These are phyloP conservation scores for Narthecium ossifragum DNA, from an alignment of 106 monocot species.

Conservation along the genomic window DNA sequence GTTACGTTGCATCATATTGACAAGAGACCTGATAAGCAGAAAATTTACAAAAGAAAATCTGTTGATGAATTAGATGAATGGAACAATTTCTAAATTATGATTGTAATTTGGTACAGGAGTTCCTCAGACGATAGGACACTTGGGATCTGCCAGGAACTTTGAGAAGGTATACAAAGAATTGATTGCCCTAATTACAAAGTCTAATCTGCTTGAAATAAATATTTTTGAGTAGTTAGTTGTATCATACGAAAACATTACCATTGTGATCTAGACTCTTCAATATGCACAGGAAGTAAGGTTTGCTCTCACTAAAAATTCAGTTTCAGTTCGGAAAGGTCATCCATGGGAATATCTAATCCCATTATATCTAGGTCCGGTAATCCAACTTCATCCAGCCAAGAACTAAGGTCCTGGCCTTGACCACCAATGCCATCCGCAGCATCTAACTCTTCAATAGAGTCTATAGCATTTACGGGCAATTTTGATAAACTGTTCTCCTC, in stretches of 20 bases:
- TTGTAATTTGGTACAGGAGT: constrained; percentile 16
- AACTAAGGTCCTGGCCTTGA: constrained; percentile 65
- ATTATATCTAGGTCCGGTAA: constrained; percentile 61
- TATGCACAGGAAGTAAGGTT: constrained; percentile 26
- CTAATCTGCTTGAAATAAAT: constrained; percentile 22
- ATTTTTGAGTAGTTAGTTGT: constrained; percentile 16
- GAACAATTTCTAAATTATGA: constrained; percentile 8
- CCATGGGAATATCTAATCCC: constrained; percentile 87
- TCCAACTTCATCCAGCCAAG: constrained; percentile 70
- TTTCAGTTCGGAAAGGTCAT: constrained; percentile 80
- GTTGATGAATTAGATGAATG: background rate
- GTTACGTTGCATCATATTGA: no score
- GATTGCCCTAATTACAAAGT: constrained; percentile 21
- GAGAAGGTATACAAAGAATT: constrained; percentile 26
- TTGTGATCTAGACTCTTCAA: constrained; percentile 21
- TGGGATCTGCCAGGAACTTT: constrained; percentile 9
- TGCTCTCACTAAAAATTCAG: constrained; percentile 50
- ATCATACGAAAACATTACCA: constrained; percentile 13
- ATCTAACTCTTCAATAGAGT: constrained; percentile 47
- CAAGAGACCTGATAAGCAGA: background rate
- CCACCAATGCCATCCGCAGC: constrained; percentile 39
- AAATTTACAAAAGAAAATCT: background rate
- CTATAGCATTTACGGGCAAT: constrained; percentile 24
- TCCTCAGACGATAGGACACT: constrained; percentile 9
- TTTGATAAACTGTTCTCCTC: constrained; percentile 31